Base-by-base conservation (phyloP, 345 rosid species). In the Populus pruinosa region DNA sequence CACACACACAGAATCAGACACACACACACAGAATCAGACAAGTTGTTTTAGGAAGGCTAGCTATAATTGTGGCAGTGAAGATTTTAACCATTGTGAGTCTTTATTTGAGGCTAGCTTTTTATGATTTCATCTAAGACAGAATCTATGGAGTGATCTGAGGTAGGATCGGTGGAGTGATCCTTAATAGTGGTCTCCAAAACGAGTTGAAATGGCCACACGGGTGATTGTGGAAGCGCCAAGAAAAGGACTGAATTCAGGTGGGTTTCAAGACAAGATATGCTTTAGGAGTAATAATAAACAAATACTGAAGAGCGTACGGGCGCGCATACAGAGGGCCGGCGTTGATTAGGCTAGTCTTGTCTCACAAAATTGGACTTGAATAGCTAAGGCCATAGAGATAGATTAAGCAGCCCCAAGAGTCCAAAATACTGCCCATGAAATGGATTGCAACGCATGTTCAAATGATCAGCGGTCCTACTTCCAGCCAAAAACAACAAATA, bases 111-210 rank as follows among this genome's bases (percentile, higher is more conserved):
- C n/a, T n/a, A n/a, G n/a, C n/a, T n/a, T n/a, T n/a, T n/a, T n/a
- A n/a, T n/a, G n/a, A n/a, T n/a, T n/a, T n/a, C n/a, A n/a, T n/a
- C n/a, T n/a, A n/a, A n/a, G n/a, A n/a, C n/a, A n/a, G n/a, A n/a
- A n/a, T n/a, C n/a, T n/a, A n/a, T n/a, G n/a, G n/a, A n/a, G n/a
- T n/a, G n/a, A n/a, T n/a, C n/a, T n/a, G n/a, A n/a, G n/a, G n/a
- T n/a, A n/a, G n/a, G n/a, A n/a, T n/a, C n/a, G n/a, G n/a, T n/a
- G n/a, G n/a, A n/a, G n/a, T n/a, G n/a, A n/a, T n/a, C n/a, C n/a
- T n/a, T n/a, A n/a, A n/a, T n/a, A n/a, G 73, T 95, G 99, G 99
- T 95, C 99, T 2, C 88, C 86, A 0, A 95, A 95, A 84, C 72
- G 98, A 67, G 87, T 95, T 1, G 97, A 95, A 80, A 92, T 94